A percentile compares a stretch with the other conserved stretches of the same genome.
These are phyloP conservation scores for Sanghuangporus sanghuang DNA, from an alignment of 1,284 basidiomycete genomes.

Conservation along the genomic window DNA sequence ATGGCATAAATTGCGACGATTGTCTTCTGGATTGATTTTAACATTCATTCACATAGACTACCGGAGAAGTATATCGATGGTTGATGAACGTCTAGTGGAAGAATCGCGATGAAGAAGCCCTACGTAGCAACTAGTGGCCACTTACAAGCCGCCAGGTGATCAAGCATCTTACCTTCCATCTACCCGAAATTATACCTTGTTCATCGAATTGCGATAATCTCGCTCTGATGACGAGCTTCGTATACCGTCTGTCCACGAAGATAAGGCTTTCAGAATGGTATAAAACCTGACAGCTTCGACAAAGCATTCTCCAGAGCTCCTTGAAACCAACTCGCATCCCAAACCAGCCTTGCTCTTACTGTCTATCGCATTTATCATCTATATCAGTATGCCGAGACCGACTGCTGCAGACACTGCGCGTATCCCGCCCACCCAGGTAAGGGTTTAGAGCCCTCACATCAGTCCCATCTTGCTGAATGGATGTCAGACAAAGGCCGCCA, in stretches of 20 bases:
- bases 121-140: not conserved
- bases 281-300: not conserved
- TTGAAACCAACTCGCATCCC: not conserved
- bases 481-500: slow-evolving; percentile 27
- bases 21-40: too few relatives aligned
- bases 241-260: not conserved
- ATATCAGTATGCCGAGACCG: slow-evolving; percentile 6
- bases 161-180: not conserved
- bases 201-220: not conserved
- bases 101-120: not conserved
- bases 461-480: not conserved
- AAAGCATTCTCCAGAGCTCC: not conserved
- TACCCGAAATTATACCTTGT: slow-evolving; percentile 3
- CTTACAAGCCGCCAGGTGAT: not conserved
- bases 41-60: too few relatives aligned
- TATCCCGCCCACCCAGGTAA: slow-evolving; percentile 30
- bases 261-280: not conserved
- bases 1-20: too few relatives aligned
- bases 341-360: not conserved
- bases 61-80: not conserved
- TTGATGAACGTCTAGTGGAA: not conserved
- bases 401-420: slow-evolving; percentile 26
- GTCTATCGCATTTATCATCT: not conserved
- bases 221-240: not conserved
- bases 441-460: not conserved